Evolutionary conservation across 371 early-diverging fungal genomes (phyloP), one percentile per base, ranked within the genome.

Genomic region (Mortierella sp.): DNA sequence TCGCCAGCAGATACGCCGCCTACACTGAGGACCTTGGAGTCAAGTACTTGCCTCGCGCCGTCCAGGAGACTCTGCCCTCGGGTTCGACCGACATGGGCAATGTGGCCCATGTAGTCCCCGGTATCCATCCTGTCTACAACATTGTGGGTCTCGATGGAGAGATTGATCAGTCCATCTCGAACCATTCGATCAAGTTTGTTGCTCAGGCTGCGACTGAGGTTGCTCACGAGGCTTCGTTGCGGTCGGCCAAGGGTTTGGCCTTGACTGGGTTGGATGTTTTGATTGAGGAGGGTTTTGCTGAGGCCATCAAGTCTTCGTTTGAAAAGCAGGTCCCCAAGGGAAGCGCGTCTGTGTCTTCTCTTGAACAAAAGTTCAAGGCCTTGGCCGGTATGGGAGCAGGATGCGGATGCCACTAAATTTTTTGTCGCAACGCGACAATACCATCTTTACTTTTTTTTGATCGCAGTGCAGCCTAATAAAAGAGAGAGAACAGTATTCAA

Each of bases 1-100:
- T 96, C 55, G 90, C 90, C 45, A 70, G 70, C 14, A 76, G 85
- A 39, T 95, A 90, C 73, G 88, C 88, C n/a, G 47, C 85, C 4
- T 87, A 92, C 65, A 90, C 93, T 86, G 74, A 76, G 1, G 77
- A 79, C 19, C 82, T 87, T 63, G 90, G 90, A 3, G 70, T 87
- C 31, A 55, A 75, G 29, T 88, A 86, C 64, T 11, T 64, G 6
- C 61, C 89, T 14, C 86, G 87, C 4, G 55, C 71, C 1, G 80
- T 79, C 11, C 90, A 91, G 72, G 81, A 89, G 52, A 71, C 77
- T 6, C 39, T 67, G 39, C 83, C 83, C 1, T 70, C 70, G 41
- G 94, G 90, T 5, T 89, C 90, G 22, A 94, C 93, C 7, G 96
- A 96, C 75, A 92, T 94, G 90, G 96, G 95, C 43, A 94, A 94